These are phyloP conservation scores for Setaria italica DNA, from an alignment of 202 grass and related monocot genomes.

Conservation along the genomic window DNA sequence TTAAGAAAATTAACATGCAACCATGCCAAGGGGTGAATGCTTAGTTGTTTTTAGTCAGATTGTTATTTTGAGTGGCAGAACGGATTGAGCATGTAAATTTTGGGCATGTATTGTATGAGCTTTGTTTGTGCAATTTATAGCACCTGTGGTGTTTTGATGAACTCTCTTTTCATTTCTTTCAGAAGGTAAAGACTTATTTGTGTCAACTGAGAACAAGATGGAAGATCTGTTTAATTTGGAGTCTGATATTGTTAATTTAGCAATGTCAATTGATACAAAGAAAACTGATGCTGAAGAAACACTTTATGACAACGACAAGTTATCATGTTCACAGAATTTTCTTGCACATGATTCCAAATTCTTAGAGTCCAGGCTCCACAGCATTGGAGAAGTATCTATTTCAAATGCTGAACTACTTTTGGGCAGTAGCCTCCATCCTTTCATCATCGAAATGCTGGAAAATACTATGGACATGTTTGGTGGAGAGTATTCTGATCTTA, in stretches of 20 bases:
- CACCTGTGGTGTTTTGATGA: slow-evolving; percentile 12
- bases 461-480: slow-evolving; percentile 34
- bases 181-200: slow-evolving; percentile 60
- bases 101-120: background rate
- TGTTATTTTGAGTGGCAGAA: background rate
- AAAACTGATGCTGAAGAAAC: slow-evolving; percentile 36
- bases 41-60: background rate
- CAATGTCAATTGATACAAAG: slow-evolving; percentile 42
- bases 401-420: slow-evolving; percentile 75
- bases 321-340: background rate
- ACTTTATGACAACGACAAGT: slow-evolving; percentile 8
- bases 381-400: slow-evolving; percentile 49
- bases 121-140: background rate
- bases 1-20: background rate
- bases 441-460: slow-evolving; percentile 71
- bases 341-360: slow-evolving; percentile 44
- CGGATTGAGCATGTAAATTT: background rate
- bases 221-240: slow-evolving; percentile 63
- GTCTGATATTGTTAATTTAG: slow-evolving; percentile 55
- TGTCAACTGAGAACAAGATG: slow-evolving; percentile 57
- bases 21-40: background rate
- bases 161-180: slow-evolving; percentile 14
- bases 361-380: slow-evolving; percentile 56
- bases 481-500: slow-evolving; percentile 28
- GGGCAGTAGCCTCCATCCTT: slow-evolving; percentile 47